These are phyloP conservation scores for Botrytis pseudocinerea DNA, from an alignment of 2,329 filamentous ascomycete genomes.

Conservation along the genomic window DNA sequence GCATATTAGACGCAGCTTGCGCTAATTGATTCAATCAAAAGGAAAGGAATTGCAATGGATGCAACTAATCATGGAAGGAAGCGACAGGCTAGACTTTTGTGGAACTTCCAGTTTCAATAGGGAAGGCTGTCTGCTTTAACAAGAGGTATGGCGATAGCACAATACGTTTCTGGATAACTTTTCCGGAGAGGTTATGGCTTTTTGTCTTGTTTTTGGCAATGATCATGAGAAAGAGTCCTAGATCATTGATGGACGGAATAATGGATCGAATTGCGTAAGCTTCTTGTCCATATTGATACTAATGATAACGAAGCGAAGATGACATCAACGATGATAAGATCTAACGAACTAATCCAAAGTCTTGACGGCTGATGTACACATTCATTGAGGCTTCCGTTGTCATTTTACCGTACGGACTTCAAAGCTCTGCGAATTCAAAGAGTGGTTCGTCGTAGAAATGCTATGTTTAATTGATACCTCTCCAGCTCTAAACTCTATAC, in stretches of 20 bases:
- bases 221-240: background rate
- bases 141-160: background rate
- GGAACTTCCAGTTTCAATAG: background rate
- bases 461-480: background rate
- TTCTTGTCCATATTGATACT: background rate
- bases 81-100: background rate
- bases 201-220: background rate
- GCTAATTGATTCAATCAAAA: background rate
- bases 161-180: background rate
- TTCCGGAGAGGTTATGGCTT: background rate
- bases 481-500: background rate
- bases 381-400: background rate
- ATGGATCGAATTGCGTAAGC: background rate
- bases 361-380: background rate
- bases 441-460: accelerated
- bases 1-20: background rate
- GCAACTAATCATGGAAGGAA: accelerated
- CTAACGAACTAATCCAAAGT: background rate
- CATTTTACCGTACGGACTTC: background rate
- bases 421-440: background rate
- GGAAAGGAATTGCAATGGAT: background rate
- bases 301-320: background rate
- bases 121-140: background rate
- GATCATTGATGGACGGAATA: background rate
- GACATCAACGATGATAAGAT: background rate